A percentile compares a stretch with the other conserved stretches of the same genome.
These are phyloP conservation scores for Linnemannia zychae DNA, from an alignment of 192 early-diverging fungal species.

Conservation along the genomic window DNA sequence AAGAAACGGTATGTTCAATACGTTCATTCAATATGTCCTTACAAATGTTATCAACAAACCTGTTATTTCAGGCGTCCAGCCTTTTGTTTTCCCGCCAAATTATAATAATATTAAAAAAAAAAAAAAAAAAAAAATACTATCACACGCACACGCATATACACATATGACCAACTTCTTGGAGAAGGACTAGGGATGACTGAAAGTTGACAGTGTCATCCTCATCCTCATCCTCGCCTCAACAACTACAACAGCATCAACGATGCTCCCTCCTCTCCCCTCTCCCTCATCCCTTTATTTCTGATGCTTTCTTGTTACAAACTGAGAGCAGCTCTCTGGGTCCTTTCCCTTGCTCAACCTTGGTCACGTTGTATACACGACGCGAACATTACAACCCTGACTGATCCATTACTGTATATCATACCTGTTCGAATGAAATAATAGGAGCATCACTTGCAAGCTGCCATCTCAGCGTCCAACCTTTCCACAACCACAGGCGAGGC, in stretches of 20 bases:
- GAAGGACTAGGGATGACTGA: neutral
- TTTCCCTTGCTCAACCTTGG: constrained; percentile 7
- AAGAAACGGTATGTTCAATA: constrained; percentile 84
- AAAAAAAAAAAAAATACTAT: neutral
- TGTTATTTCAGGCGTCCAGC: constrained; percentile 1
- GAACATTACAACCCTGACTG: constrained; percentile 11
- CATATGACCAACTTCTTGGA: neutral
- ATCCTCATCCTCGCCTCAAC: neutral
- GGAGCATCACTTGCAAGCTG: constrained; percentile 97
- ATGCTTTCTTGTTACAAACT: neutral
- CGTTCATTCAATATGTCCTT: constrained; percentile 27
- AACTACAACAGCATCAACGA: neutral
- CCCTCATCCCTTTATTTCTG: neutral
- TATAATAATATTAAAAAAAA: too few relatives aligned
- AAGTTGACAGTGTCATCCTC: neutral
- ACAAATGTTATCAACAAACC: constrained; percentile 10
- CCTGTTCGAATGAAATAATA: constrained; percentile 42
- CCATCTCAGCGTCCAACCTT: constrained; percentile 82
- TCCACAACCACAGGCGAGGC: constrained; percentile 72
- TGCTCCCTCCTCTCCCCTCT: neutral
- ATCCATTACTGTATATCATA: constrained; percentile 12
- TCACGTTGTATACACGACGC: constrained; percentile 9
- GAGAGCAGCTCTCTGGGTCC: neutral
- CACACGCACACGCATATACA: neutral
- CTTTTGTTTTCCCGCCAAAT: neutral